phyloP scores from a whole-genome alignment of 371 early-diverging fungal species.

The Mortierella sp. region DNA sequence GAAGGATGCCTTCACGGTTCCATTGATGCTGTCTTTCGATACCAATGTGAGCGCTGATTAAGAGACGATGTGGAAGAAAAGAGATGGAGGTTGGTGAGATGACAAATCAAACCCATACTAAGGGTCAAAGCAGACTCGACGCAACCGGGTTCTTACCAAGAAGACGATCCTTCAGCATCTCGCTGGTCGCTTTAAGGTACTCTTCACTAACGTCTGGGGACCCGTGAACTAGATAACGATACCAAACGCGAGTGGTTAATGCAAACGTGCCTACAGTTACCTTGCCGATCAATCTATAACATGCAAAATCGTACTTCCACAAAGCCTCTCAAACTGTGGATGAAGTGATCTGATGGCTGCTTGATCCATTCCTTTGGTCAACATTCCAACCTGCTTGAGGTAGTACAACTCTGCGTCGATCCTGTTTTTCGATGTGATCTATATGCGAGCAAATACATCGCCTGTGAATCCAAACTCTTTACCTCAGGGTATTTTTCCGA shows the following conservation, averaged over 20 bases:
- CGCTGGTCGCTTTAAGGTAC: slow-evolving; percentile 56
- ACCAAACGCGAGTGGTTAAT: too few relatives aligned
- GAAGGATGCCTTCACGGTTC: slow-evolving; percentile 27
- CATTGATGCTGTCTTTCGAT: slow-evolving; percentile 15
- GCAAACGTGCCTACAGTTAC: too few relatives aligned
- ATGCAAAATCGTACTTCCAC: slow-evolving; percentile 56
- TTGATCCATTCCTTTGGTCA: slow-evolving; percentile 55
- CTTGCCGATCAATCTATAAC: too few relatives aligned
- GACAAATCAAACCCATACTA: too few relatives aligned
- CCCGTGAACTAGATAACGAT: slow-evolving; percentile 59
- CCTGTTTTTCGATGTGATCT: slow-evolving; percentile 64
- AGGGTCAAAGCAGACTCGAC: too few relatives aligned
- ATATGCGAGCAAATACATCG: background rate
- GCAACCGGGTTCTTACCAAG: slow-evolving; percentile 44
- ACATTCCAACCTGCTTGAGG: slow-evolving; percentile 60
- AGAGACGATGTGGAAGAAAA: background rate
- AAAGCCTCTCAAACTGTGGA: slow-evolving; percentile 68
- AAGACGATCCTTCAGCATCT: slow-evolving; percentile 71
- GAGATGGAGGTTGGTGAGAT: background rate
- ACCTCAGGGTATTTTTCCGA: too few relatives aligned
- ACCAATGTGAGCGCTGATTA: slow-evolving; percentile 33
- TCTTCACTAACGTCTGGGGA: slow-evolving; percentile 58
- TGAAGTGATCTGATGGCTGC: slow-evolving; percentile 57
- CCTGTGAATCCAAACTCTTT: too few relatives aligned
- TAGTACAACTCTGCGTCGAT: slow-evolving; percentile 83